Evolutionary conservation across 2,329 filamentous ascomycete species (phyloP), one percentile per base, ranked within the genome.

Genomic region (Magnaporthiopsis poae): DNA sequence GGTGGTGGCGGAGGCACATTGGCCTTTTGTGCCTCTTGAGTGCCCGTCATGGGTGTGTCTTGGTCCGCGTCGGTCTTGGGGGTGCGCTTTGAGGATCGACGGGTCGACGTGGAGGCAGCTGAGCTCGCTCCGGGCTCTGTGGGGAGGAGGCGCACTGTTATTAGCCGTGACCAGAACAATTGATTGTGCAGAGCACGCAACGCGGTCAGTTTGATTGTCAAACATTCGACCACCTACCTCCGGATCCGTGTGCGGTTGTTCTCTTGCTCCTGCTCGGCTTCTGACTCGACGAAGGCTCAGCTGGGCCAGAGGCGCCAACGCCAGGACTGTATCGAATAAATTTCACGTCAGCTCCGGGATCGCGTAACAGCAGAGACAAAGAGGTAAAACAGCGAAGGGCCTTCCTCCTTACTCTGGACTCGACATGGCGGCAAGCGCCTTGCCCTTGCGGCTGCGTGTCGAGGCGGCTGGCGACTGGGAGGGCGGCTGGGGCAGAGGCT

Each of bases 221-320:
- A 31, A 31, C 46, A n/a, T 62, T 18, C 21, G 33, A 21, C 18
- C 9, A 21, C 29, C 18, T 66, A 67, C 66, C 66, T 62, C 62
- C 36, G 62, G 61, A 52, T 21, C 62, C 71, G 79, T 85, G 82
- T 70, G 77, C 77, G 66, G 79, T 77, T 78, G 79, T 77, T 78
- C 89, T 92, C 79, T 90, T 93, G 74, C 82, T 86, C 69, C 89
- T 86, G 74, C 84, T 87, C 52, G 89, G 87, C 76, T 92, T 92
- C 72, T 90, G 85, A 75, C 87, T 90, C 0, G 88, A 87, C 29
- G 87, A 83, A 31, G 86, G 82, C 67, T 87, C 83, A 67, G 83
- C 81, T 70, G 88, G 86, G 74, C 87, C 87, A 69, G 86, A 65
- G 25, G 63, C 31, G 29, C 63, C 63, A 73, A 71, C 68, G 70